Conservation (phyloP, 805 yeast species). For the Lipomyces chichibuensis region DNA sequence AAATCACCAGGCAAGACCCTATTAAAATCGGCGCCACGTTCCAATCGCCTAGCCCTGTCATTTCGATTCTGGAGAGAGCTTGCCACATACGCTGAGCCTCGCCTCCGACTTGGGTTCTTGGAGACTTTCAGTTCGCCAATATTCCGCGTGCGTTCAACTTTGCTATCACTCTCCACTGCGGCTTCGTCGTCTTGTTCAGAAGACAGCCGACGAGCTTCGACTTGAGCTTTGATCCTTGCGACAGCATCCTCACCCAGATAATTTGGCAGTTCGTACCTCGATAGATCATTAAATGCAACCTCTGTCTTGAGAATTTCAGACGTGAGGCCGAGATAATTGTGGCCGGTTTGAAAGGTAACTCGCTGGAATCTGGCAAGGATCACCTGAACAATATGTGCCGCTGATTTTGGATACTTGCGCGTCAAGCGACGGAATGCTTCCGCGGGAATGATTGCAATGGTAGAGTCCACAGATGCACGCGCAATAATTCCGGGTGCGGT, state of each 20-base stretch:
- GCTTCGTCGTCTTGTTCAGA: slow-evolving; percentile 5
- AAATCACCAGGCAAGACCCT: slow-evolving; percentile 9
- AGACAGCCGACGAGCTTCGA: slow-evolving; percentile 1
- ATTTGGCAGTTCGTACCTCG: slow-evolving; percentile 59
- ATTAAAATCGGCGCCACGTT: neutral
- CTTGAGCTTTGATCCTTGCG: slow-evolving; percentile 46
- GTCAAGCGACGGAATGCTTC: slow-evolving; percentile 76
- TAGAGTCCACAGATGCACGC: slow-evolving; percentile 71
- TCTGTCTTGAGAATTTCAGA: slow-evolving; percentile 80
- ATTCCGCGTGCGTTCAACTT: neutral
- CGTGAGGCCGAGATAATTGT: slow-evolving; percentile 82
- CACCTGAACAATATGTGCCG: slow-evolving; percentile 93
- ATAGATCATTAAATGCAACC: slow-evolving; percentile 54
- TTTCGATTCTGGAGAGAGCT: neutral
- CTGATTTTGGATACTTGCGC: slow-evolving; percentile 77
- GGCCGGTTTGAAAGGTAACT: slow-evolving; percentile 90
- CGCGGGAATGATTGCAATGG: slow-evolving; percentile 89
- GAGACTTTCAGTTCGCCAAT: neutral
- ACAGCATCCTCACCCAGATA: slow-evolving; percentile 64
- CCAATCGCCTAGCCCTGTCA: neutral
- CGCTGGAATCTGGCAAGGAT: slow-evolving; percentile 82
- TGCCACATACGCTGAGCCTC: neutral
- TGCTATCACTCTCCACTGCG: neutral
- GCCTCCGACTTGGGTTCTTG: slow-evolving; percentile 1
- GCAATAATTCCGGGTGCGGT: slow-evolving; percentile 57